Evolutionary conservation across 2,329 filamentous ascomycete species (phyloP), one percentile per base, ranked within the genome.

Genomic region (Diaporthe humulicola): DNA sequence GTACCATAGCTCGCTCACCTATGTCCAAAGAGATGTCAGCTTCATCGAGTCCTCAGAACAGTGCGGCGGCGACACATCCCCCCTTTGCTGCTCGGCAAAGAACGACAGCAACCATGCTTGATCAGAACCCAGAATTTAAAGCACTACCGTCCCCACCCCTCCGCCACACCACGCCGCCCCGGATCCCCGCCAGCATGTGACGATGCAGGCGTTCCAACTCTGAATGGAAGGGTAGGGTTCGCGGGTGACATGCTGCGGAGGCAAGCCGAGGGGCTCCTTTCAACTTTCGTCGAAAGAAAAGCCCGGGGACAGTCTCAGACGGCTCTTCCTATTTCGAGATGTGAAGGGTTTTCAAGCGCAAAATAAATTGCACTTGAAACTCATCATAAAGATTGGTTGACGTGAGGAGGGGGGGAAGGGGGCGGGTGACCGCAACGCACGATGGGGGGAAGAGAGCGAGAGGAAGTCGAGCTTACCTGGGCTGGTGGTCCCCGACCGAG

Each of bases 61-160:
- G 36, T 48, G 64, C 33, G n/a, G 61, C n/a, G 33, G 64, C 33
- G 30, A n/a, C 33, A 22, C 15, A 22, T 12, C 17, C 38, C 15
- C 45, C 17, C 30, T 5, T 12, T 19, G 5, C 4, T 45, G 15
- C 64, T 48, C 17, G 33, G 10, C 70, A 70, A 52, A 36, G 9
- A 60, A 28, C 33, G 36, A 25, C 45, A 70, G 14, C 70, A 57
- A 67, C 25, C 50, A 54, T 45, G 12, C 38, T 57, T 78, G n/a
- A 78, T 83, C 82, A 83, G 82, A 83, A 83, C 82, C 83, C 83
- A 81, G 71, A 77, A 70, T 82, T 84, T 74, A 82, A 84, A 85
- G 83, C 83, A 85, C 79, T 73, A 84, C 83, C 80, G 79, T 78
- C 81, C 81, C 79, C 81, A 79, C 81, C 76, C 76, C 77, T 74